Percentiles rank a stretch among this genome's conserved stretches.
Evolutionary conservation across 306 rosid species (phyloP).

Genomic region (Gynostemma pentaphyllum): DNA sequence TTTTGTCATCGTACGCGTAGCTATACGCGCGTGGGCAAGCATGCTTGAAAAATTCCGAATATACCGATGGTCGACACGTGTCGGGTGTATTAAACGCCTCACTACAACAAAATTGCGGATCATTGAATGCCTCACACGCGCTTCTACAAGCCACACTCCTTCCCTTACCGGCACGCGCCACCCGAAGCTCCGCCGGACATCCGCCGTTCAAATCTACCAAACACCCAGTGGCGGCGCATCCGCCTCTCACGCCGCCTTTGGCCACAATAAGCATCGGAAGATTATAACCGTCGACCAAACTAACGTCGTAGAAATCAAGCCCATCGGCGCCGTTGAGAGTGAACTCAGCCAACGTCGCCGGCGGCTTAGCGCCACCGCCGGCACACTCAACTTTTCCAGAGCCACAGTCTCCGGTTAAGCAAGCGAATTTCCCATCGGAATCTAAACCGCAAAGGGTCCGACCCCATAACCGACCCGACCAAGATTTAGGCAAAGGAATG

Average conservation of each 20-base stretch:
- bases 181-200: slow-evolving; percentile 46
- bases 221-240: slow-evolving; percentile 82
- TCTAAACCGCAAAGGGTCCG: slow-evolving; percentile 55
- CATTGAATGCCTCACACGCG: slow-evolving; percentile 94
- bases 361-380: slow-evolving; percentile 78
- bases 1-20: slow-evolving; percentile 92
- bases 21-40: slow-evolving; percentile 97
- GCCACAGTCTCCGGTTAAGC: slow-evolving; percentile 81
- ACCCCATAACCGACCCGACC: slow-evolving; percentile 97
- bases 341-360: slow-evolving; percentile 87
- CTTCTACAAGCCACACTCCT: slow-evolving; percentile 70
- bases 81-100: slow-evolving; percentile 75
- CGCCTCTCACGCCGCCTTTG: slow-evolving; percentile 57
- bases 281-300: slow-evolving; percentile 88
- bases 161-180: slow-evolving; percentile 30
- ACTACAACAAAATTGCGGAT: slow-evolving; percentile 73
- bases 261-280: slow-evolving; percentile 75
- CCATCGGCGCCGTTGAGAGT: slow-evolving; percentile 78
- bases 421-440: slow-evolving; percentile 48
- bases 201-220: slow-evolving; percentile 65
- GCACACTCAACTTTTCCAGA: slow-evolving; percentile 55
- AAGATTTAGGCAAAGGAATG: slow-evolving; percentile 40
- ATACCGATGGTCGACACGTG: slow-evolving; percentile 58
- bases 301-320: slow-evolving; percentile 86
- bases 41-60: slow-evolving; percentile 50